Evolutionary conservation across 2,329 filamentous ascomycete genomes (phyloP).

Genomic region (Onygena corvina): DNA sequence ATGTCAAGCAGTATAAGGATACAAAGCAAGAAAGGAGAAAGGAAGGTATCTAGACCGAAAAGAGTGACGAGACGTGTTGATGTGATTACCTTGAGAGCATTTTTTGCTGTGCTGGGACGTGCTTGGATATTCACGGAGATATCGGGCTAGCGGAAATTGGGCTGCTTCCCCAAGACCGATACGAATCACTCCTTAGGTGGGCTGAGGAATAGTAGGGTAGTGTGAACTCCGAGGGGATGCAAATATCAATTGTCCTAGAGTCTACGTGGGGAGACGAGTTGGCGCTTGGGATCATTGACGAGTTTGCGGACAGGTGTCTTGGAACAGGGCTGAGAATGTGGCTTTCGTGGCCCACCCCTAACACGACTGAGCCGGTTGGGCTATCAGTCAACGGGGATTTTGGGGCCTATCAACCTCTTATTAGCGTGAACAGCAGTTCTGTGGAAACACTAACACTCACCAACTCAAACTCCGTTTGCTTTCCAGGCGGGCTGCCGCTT

Average conservation of each 20-base stretch:
- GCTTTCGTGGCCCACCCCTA: neutral
- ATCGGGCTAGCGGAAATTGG: neutral
- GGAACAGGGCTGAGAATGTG: neutral
- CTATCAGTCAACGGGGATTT: neutral
- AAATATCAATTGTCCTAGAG: neutral
- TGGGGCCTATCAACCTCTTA: neutral
- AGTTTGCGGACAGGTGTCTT: neutral
- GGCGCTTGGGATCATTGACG: neutral
- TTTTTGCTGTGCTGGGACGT: neutral
- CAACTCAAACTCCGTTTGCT: neutral
- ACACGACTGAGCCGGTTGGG: neutral
- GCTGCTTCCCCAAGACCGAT: neutral
- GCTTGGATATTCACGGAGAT: neutral
- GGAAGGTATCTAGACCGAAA: neutral
- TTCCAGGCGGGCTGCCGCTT: neutral
- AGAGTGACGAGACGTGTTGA: neutral
- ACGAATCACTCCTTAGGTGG: neutral
- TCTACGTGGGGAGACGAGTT: neutral
- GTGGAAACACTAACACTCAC: neutral
- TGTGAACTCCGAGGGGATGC: neutral
- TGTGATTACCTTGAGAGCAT: neutral
- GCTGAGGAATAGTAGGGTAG: neutral
- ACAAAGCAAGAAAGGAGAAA: too few species aligned
- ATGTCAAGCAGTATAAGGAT: constrained; percentile 1
- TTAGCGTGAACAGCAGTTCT: neutral